These are phyloP conservation scores for Neonectria ditissima DNA, from an alignment of 2,329 filamentous ascomycete species.

Conservation along the genomic window DNA sequence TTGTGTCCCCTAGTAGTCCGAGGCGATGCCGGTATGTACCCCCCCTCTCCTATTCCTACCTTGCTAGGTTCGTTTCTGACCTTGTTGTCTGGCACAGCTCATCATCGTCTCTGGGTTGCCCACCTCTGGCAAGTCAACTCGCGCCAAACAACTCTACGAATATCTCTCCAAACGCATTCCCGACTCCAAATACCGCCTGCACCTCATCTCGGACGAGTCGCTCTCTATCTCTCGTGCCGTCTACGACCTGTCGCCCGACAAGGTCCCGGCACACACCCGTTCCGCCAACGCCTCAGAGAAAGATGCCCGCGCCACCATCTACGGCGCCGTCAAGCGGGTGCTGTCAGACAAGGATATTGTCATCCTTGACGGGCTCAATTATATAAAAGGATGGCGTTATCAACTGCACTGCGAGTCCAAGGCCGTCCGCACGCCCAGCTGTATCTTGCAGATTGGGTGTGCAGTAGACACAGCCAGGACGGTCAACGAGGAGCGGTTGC, in stretches of 20 bases:
- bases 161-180: constrained; percentile 71
- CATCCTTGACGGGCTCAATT: constrained; percentile 83
- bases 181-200: constrained; percentile 69
- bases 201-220: constrained; percentile 79
- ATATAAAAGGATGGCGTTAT: constrained; percentile 92
- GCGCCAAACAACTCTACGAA: constrained; percentile 73
- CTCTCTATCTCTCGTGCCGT: constrained; percentile 77
- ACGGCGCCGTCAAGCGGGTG: constrained; percentile 82
- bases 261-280: constrained; percentile 69
- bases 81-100: constrained; percentile 57
- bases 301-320: constrained; percentile 80
- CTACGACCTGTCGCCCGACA: constrained; percentile 71
- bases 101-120: constrained; percentile 76
- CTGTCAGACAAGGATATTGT: constrained; percentile 80
- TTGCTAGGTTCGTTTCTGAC: constrained; percentile 14
- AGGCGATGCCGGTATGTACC: constrained; percentile 43
- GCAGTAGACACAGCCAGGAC: constrained; percentile 61
- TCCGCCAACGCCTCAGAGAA: constrained; percentile 83
- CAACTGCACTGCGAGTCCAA: constrained; percentile 89
- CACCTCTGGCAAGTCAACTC: constrained; percentile 76
- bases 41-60: not conserved
- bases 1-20: constrained; percentile 1
- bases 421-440: constrained; percentile 79
- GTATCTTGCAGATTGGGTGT: constrained; percentile 76
- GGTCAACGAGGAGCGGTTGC: constrained; percentile 72